Percentiles rank a stretch among this genome's conserved stretches.
phyloP scores from a whole-genome alignment of 2,329 filamentous ascomycete species.

The Monosporascus sp. region DNA sequence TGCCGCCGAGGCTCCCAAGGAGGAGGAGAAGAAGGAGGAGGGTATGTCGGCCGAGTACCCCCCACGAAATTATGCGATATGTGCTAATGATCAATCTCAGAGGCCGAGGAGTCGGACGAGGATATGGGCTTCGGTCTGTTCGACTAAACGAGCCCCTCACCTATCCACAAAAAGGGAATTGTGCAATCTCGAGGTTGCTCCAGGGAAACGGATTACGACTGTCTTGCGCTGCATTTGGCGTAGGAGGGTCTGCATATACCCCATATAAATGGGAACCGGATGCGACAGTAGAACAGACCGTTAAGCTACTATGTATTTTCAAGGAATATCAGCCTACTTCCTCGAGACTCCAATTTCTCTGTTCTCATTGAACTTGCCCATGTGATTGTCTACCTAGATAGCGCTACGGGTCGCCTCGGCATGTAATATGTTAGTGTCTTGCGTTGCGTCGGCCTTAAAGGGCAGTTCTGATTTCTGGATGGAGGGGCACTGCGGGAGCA shows the following conservation, averaged over 20 bases:
- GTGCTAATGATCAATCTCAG: constrained; percentile 26
- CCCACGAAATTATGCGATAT: neutral
- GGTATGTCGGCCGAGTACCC: constrained; percentile 57
- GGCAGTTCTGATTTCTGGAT: no score
- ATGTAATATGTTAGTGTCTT: no score
- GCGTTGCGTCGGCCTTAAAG: no score
- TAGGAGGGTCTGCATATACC: constrained; percentile 24
- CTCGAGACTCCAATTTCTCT: constrained; percentile 3
- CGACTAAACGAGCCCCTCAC: constrained; percentile 51
- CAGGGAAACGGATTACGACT: constrained; percentile 21
- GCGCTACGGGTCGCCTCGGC: no score
- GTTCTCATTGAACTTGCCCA: no score
- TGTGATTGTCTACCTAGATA: no score
- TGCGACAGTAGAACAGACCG: constrained; percentile 11
- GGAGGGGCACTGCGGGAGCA: no score
- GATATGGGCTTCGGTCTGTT: constrained; percentile 75
- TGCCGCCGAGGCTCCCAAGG: constrained; percentile 59
- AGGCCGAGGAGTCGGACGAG: constrained; percentile 68
- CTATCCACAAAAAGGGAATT: constrained; percentile 18
- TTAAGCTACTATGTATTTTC: constrained; percentile 11
- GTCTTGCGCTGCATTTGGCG: constrained; percentile 24
- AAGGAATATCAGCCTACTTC: constrained; percentile 23
- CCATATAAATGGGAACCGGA: constrained; percentile 5
- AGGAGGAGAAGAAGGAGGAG: constrained; percentile 66
- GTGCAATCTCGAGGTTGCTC: constrained; percentile 20